Conservation (phyloP, 768 basidiomycete species). For the Melanogaster broomeanus region DNA sequence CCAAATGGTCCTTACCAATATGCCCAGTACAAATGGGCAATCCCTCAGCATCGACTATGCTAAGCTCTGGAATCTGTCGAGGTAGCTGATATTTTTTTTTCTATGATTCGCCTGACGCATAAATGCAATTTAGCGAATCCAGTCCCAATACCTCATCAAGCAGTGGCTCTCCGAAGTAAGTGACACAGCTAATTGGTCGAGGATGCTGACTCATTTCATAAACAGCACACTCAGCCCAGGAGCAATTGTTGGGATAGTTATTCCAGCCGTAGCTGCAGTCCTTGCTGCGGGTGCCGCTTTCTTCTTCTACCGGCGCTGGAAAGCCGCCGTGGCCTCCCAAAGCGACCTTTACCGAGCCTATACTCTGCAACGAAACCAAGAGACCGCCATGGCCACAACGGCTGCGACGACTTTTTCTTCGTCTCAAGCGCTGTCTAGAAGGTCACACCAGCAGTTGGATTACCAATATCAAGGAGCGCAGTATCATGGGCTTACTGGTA, state of each 20-base stretch:
- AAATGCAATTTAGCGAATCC: background rate
- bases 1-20: constrained; percentile 36
- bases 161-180: constrained; percentile 13
- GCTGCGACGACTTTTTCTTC: constrained; percentile 19
- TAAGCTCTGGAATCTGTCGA: constrained; percentile 16
- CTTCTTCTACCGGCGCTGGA: constrained; percentile 33
- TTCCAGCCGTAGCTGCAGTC: constrained; percentile 15
- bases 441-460: constrained; percentile 8
- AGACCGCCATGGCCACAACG: background rate
- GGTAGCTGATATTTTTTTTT: constrained; percentile 8
- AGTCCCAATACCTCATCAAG: background rate
- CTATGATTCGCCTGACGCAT: background rate
- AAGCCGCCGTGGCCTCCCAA: constrained; percentile 16
- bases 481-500: background rate
- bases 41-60: constrained; percentile 38
- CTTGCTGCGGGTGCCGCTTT: constrained; percentile 12
- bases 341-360: constrained; percentile 11
- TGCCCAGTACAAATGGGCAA: constrained; percentile 18
- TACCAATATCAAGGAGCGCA: background rate
- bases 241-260: constrained; percentile 22
- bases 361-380: constrained; percentile 5
- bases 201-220: background rate
- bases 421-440: constrained; percentile 8
- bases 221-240: constrained; percentile 20
- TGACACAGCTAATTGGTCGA: background rate